Conservation (phyloP, 2,329 filamentous ascomycete genomes). For the Onygenales sp. region DNA sequence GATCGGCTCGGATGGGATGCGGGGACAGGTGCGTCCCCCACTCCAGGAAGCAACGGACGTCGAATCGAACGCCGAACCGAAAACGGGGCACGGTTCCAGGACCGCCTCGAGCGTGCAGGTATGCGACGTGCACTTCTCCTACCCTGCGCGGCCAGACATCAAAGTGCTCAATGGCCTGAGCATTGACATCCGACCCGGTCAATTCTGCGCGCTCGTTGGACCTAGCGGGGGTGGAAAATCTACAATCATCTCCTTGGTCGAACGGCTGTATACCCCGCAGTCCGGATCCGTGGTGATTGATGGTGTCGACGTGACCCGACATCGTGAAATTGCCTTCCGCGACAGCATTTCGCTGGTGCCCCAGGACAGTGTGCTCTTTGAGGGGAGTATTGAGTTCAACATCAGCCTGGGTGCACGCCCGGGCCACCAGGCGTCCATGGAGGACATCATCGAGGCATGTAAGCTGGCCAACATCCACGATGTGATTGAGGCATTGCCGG, state of each 20-base stretch:
- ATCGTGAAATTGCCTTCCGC: neutral
- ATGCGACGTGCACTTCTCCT: neutral
- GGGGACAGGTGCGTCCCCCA: too few relatives aligned
- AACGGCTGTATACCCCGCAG: neutral
- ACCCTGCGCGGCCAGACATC: neutral
- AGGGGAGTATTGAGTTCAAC: neutral
- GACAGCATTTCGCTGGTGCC: neutral
- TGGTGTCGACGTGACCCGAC: neutral
- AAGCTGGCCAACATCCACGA: neutral
- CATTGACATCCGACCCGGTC: neutral
- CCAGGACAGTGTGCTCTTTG: neutral
- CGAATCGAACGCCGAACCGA: too few relatives aligned
- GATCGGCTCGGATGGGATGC: constrained; percentile 13
- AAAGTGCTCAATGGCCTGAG: neutral
- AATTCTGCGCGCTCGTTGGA: neutral
- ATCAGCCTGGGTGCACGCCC: neutral
- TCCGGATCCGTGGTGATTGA: neutral
- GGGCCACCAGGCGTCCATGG: neutral
- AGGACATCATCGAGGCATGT: neutral
- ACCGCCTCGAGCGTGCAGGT: too few relatives aligned
- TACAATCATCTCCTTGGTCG: neutral
- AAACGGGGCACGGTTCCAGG: too few relatives aligned
- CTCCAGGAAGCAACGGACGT: too few relatives aligned
- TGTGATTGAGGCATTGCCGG: neutral
- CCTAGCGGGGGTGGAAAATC: neutral